A percentile compares a stretch with the other conserved stretches of the same genome.
Evolutionary conservation across 1,139 yeast species (phyloP).

Genomic region (Sugiyamaella sp.): DNA sequence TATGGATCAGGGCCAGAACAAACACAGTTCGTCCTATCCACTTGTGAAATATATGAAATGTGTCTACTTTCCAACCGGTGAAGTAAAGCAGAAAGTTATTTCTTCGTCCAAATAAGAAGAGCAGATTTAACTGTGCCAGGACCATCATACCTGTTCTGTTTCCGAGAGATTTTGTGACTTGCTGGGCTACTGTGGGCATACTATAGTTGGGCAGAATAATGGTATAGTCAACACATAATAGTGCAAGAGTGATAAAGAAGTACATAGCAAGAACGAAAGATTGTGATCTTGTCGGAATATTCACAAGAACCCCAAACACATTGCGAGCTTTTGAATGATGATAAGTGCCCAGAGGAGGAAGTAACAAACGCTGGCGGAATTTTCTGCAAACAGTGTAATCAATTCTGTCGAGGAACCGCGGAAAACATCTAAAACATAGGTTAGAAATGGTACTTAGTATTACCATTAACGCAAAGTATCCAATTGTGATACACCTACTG

Average conservation of each 20-base stretch:
- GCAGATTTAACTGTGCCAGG: conserved; percentile 53
- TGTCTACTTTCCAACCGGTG: conserved; percentile 66
- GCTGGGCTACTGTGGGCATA: conserved; percentile 31
- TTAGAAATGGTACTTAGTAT: conserved; percentile 20
- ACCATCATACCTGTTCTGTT: conserved; percentile 62
- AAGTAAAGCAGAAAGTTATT: conserved; percentile 65
- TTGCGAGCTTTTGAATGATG: conserved; percentile 48
- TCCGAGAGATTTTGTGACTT: conserved; percentile 52
- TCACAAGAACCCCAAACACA: conserved; percentile 36
- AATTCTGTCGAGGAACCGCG: conserved; percentile 16
- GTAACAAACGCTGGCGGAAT: conserved; percentile 25
- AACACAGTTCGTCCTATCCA: conserved; percentile 62
- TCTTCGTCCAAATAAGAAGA: conserved; percentile 63
- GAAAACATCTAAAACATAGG: conserved; percentile 17
- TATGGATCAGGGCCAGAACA: conserved; percentile 47
- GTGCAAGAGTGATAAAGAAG: conserved; percentile 47
- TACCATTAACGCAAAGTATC: conserved; percentile 41
- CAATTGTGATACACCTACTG: conserved; percentile 20
- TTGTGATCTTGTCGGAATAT: conserved; percentile 67
- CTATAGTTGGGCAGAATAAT: conserved; percentile 44
- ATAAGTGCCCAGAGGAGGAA: conserved; percentile 29
- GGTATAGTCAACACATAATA: conserved; percentile 46
- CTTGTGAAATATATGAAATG: conserved; percentile 66
- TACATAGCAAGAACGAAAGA: conserved; percentile 51
- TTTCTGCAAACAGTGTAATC: conserved; percentile 26